Percentiles rank a stretch among this genome's conserved stretches.
These are phyloP conservation scores for Chrysopogon serrulatus DNA, from an alignment of 176 grass and related monocot genomes.

Conservation along the genomic window DNA sequence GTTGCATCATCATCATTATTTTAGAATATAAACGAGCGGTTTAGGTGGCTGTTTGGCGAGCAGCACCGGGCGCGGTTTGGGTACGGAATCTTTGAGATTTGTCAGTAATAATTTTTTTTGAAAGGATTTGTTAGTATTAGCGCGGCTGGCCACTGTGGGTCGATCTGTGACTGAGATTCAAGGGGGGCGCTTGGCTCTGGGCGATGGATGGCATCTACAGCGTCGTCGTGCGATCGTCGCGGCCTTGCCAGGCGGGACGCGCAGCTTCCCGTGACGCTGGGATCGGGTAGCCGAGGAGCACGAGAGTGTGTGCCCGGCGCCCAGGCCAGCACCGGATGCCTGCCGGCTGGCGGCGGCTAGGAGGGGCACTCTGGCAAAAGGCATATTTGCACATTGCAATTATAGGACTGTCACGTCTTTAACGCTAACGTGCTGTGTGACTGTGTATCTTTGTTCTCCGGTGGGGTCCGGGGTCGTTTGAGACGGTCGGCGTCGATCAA, in stretches of 20 bases:
- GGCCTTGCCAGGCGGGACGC: too few relatives aligned
- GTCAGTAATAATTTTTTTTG: too few relatives aligned
- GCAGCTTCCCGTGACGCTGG: background rate
- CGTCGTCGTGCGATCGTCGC: background rate
- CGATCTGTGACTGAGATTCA: background rate
- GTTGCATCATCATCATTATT: too few relatives aligned
- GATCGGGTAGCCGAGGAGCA: background rate
- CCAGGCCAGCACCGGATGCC: background rate
- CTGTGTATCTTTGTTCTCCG: background rate
- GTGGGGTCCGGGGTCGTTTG: background rate
- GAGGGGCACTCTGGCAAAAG: background rate
- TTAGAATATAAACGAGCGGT: background rate
- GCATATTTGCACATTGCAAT: background rate
- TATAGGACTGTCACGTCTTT: background rate
- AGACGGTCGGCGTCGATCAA: background rate
- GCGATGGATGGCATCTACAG: background rate
- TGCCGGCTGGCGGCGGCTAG: background rate
- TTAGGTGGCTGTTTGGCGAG: conserved; percentile 23
- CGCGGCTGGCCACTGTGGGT: background rate
- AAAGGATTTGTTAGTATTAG: conserved; percentile 5
- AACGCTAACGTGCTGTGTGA: background rate
- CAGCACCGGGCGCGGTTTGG: background rate
- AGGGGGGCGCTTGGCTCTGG: background rate
- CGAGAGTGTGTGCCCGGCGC: too few relatives aligned
- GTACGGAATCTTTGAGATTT: conserved; percentile 17